Base-by-base conservation (phyloP, 2,329 filamentous ascomycete genomes). In the Fusarium sp. region DNA sequence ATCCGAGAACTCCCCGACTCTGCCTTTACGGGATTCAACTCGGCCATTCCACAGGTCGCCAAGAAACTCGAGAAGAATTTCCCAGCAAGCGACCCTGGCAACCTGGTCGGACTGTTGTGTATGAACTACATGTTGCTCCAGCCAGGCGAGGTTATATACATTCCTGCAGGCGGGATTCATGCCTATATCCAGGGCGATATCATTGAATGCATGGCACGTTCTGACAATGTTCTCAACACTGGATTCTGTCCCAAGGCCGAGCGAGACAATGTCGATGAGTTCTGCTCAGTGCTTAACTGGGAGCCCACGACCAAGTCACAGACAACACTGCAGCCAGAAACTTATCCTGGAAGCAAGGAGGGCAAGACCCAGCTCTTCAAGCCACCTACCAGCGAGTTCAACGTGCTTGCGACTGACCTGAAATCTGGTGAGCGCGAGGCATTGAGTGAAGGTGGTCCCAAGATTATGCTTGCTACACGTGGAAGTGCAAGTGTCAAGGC, bases 201-300 rank as follows among this genome's bases (percentile, higher is more conserved):
- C 58, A 89, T 94, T 75, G 92, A 94, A 80, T 94, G 92, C 81
- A 94, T 94, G 92, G 92, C 92, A 3, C 87, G 92, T 12, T 90
- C 87, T 25, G 91, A 94, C 83, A 94, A 94, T 65, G 92, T 95
- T 4, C 85, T 95, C 56, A 93, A 93, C 80, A 90, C 89, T 1
- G 92, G 93, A 0, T 94, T 95, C 84, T 94, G 92, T 74, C 92
- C 92, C 0, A 85, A 85, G 3, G 88, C 89, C 0, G 89, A 93
- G 52, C 86, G 91, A 18, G 88, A 93, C 77, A 89, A 85, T 47
- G 84, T 91, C 30, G 90, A 93, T 23, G 79, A 91, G 33, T 94
- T 95, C 81, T 85, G 85, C 28, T 83, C 87, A 7, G 86, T 88
- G 3, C 79, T 95, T 23, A 92, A 88, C 0, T 94, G 94, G 82